A percentile compares a stretch with the other conserved stretches of the same genome.
Evolutionary conservation across 768 basidiomycete genomes (phyloP).

Genomic region (Cyathus striatus): DNA sequence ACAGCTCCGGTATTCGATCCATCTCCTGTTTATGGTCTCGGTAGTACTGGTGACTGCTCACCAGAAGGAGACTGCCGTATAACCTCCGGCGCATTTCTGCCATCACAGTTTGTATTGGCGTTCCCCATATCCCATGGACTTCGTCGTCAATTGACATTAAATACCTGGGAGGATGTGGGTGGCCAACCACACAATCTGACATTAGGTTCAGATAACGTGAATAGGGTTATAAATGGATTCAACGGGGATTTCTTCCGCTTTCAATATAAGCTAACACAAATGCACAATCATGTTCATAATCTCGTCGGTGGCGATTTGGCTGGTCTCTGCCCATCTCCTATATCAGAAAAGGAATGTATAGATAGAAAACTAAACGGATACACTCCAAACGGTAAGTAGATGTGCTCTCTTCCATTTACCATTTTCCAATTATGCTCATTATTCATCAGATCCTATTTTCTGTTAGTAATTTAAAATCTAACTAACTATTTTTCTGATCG

Average conservation of each 20-base stretch:
- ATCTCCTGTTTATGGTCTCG: background rate
- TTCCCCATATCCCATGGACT: slow-evolving; percentile 9
- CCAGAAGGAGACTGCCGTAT: background rate
- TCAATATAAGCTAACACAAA: slow-evolving; percentile 6
- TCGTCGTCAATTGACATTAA: slow-evolving; percentile 7
- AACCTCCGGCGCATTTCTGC: background rate
- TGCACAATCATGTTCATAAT: slow-evolving; percentile 10
- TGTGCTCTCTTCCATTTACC: background rate
- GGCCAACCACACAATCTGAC: slow-evolving; percentile 3
- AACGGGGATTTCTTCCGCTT: slow-evolving; percentile 8
- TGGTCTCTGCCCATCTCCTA: slow-evolving; percentile 6
- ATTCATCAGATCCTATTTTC: slow-evolving; percentile 8
- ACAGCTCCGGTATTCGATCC: background rate
- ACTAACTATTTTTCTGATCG: background rate
- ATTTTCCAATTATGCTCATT: background rate
- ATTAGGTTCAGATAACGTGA: slow-evolving; percentile 1
- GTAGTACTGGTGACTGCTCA: background rate
- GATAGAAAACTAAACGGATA: no score
- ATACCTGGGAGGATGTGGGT: slow-evolving; percentile 1
- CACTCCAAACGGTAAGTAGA: background rate
- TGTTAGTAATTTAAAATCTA: slow-evolving; percentile 1
- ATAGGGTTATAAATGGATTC: background rate
- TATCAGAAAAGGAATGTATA: background rate
- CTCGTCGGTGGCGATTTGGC: slow-evolving; percentile 11
- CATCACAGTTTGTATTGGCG: slow-evolving; percentile 1